A percentile compares a stretch with the other conserved stretches of the same genome.
Evolutionary conservation across 768 basidiomycete genomes (phyloP).

Genomic region (Chalciporus sphaerocephalus): DNA sequence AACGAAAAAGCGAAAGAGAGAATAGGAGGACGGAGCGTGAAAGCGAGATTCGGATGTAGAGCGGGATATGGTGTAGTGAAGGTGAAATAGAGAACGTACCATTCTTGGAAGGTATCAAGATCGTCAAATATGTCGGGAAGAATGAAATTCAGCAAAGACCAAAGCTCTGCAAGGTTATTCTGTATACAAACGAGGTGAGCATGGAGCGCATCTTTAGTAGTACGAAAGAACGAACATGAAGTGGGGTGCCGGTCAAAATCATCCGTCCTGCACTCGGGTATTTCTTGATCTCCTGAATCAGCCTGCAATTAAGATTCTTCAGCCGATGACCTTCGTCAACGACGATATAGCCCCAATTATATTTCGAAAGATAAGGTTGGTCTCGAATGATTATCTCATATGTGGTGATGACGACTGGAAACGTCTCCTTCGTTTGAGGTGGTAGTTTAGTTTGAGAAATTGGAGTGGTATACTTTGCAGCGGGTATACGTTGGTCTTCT

Average conservation of each 20-base stretch:
- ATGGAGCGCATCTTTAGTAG: not conserved
- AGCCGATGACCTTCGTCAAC: slow-evolving; percentile 95
- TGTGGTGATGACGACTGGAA: slow-evolving; percentile 85
- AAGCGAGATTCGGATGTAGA: slow-evolving; percentile 19
- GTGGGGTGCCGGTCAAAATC: slow-evolving; percentile 93
- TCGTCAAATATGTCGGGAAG: slow-evolving; percentile 92
- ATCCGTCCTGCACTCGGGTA: slow-evolving; percentile 82
- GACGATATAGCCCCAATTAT: slow-evolving; percentile 87
- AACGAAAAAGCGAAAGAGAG: not conserved
- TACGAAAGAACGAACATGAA: slow-evolving; percentile 61
- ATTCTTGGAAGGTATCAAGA: slow-evolving; percentile 84
- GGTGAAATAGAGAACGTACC: slow-evolving; percentile 41
- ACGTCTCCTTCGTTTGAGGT: slow-evolving; percentile 35
- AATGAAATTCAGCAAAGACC: slow-evolving; percentile 94
- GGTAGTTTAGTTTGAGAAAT: not conserved
- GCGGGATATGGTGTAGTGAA: not conserved
- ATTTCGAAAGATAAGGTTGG: slow-evolving; percentile 56
- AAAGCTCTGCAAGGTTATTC: slow-evolving; percentile 94
- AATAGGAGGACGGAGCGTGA: slow-evolving; percentile 4
- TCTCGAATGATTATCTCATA: slow-evolving; percentile 93
- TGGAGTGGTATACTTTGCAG: slow-evolving; percentile 13
- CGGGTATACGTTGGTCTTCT: slow-evolving; percentile 17
- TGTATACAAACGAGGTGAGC: slow-evolving; percentile 31
- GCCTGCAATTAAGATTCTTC: slow-evolving; percentile 90
- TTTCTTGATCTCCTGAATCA: slow-evolving; percentile 87